Conservation (phyloP, 306 rosid genomes). For the Canavalia ensiformis region DNA sequence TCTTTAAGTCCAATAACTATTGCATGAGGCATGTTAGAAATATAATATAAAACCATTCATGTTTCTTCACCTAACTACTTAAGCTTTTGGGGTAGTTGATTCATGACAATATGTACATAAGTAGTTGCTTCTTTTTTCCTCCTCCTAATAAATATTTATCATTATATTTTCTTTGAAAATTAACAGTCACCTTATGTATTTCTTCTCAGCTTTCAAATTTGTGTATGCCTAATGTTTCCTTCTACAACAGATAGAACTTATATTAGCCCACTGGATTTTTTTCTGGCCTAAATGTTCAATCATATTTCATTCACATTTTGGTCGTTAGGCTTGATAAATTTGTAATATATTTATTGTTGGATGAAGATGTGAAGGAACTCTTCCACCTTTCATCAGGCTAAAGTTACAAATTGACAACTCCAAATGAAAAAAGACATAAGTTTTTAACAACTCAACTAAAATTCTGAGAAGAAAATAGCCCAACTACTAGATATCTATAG, state of each 20-base stretch:
- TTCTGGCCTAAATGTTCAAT: constrained; percentile 10
- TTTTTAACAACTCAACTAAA: no score
- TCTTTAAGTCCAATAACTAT: no score
- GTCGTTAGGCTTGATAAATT: constrained; percentile 1
- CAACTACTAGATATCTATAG: no score
- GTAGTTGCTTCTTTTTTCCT: no score
- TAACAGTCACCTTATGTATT: neutral
- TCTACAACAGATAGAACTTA: neutral
- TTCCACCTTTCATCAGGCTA: neutral
- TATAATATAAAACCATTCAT: no score
- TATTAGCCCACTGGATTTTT: neutral
- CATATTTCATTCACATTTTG: neutral
- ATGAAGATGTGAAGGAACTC: constrained; percentile 2
- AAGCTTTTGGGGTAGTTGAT: no score
- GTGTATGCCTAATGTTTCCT: neutral
- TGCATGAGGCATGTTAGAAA: no score
- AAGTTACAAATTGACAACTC: no score
- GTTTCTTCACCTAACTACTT: no score
- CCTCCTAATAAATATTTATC: neutral
- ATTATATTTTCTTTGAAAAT: neutral
- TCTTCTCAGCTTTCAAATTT: neutral
- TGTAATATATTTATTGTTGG: neutral
- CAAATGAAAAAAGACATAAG: no score
- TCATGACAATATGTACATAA: no score
- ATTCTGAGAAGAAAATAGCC: no score